Evolutionary conservation across 2,329 filamentous ascomycete genomes (phyloP).

Genomic region (Stachybotrys echinatus): DNA sequence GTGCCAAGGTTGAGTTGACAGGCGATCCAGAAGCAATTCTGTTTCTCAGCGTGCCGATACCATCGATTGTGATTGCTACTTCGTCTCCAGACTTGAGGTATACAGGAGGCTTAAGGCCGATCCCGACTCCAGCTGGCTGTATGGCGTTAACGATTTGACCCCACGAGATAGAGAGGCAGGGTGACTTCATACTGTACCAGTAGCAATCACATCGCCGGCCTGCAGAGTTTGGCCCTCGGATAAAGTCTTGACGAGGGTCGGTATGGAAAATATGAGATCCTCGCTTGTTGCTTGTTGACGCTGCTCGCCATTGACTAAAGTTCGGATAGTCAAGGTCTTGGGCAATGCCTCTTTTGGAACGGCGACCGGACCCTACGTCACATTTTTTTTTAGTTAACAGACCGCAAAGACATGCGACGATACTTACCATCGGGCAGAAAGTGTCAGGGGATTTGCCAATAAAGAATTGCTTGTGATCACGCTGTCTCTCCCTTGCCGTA

Average conservation of each 20-base stretch:
- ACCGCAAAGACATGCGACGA: too few species aligned
- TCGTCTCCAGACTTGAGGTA: constrained; percentile 35
- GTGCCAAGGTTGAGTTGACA: background rate
- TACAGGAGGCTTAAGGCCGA: constrained; percentile 32
- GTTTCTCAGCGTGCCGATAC: constrained; percentile 11
- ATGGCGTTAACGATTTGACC: background rate
- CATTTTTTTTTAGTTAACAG: background rate
- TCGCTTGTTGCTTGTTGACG: constrained; percentile 37
- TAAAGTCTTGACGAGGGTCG: constrained; percentile 33
- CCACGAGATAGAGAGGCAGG: background rate
- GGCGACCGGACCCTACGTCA: constrained; percentile 40
- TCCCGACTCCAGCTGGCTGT: constrained; percentile 38
- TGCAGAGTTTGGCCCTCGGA: constrained; percentile 37
- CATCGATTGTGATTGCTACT: constrained; percentile 26
- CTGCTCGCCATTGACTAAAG: constrained; percentile 39
- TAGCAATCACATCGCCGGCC: constrained; percentile 40
- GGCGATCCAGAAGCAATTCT: constrained; percentile 4
- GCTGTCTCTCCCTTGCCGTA: constrained; percentile 44
- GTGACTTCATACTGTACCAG: constrained; percentile 25
- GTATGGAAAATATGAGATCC: constrained; percentile 40
- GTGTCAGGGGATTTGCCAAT: constrained; percentile 52
- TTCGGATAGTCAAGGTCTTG: constrained; percentile 32
- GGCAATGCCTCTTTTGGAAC: constrained; percentile 40
- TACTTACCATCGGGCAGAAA: constrained; percentile 46
- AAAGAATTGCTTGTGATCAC: constrained; percentile 56